These are phyloP conservation scores for Rhodotorula graminis DNA, from an alignment of 768 basidiomycete species.

Conservation along the genomic window DNA sequence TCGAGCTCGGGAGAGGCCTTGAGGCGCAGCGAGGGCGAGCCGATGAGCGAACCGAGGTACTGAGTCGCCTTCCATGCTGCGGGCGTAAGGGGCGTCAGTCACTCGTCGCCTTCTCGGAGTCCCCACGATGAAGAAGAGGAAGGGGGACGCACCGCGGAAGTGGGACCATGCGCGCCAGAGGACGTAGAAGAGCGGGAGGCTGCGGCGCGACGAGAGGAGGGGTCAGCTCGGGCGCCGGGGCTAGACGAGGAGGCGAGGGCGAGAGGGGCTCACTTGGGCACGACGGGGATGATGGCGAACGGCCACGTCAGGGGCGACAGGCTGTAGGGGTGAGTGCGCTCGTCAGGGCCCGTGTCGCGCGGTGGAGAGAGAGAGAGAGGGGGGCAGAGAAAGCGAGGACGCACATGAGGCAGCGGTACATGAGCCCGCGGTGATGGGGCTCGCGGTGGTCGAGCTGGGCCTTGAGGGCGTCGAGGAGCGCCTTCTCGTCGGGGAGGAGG, in stretches of 20 bases:
- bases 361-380: no score
- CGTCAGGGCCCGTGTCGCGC: no score
- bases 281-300: constrained; percentile 47
- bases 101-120: no score
- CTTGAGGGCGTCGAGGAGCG: constrained; percentile 15
- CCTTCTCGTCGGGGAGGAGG: neutral
- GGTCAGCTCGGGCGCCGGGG: neutral
- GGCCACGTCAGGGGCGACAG: constrained; percentile 46
- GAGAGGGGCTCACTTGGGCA: constrained; percentile 45
- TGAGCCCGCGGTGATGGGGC: constrained; percentile 19
- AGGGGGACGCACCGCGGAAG: constrained; percentile 16
- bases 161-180: constrained; percentile 49
- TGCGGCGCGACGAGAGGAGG: neutral
- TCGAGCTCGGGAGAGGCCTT: constrained; percentile 38
- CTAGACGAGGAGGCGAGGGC: accelerated
- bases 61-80: constrained; percentile 45
- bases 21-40: constrained; percentile 35
- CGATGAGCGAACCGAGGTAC: constrained; percentile 45
- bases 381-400: neutral
- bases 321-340: neutral
- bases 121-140: no score
- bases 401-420: constrained; percentile 26
- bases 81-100: neutral
- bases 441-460: constrained; percentile 17
- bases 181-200: constrained; percentile 47